Evolutionary conservation across 1,284 basidiomycete species (phyloP).

Genomic region (Heterobasidion annosum): DNA sequence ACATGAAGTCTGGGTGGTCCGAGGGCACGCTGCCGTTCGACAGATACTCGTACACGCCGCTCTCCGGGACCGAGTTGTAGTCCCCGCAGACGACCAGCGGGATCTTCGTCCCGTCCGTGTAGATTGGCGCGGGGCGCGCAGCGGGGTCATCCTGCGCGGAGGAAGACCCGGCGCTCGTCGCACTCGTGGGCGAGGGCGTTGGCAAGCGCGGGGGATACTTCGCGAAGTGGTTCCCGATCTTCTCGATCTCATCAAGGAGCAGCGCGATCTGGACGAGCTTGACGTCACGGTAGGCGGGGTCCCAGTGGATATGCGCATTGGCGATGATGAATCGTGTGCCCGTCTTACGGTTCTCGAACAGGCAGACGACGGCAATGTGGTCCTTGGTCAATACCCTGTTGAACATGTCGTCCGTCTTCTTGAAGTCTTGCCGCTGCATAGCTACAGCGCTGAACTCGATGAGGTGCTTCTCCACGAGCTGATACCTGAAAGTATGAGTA

Average conservation of each 20-base stretch:
- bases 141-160: conserved; percentile 21
- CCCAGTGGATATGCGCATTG: conserved; percentile 94
- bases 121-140: conserved; percentile 52
- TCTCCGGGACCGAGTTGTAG: conserved; percentile 85
- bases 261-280: conserved; percentile 95
- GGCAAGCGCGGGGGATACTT: conserved; percentile 67
- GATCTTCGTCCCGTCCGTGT: conserved; percentile 81
- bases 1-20: conserved; percentile 90
- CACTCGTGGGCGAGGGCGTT: conserved; percentile 12
- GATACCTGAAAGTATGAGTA: conserved; percentile 48
- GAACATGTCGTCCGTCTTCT: conserved; percentile 99
- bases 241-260: conserved; percentile 89
- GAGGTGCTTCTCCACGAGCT: conserved; percentile 89
- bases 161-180: conserved; percentile 1
- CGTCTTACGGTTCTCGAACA: conserved; percentile 82
- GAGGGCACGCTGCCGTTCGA: conserved; percentile 62
- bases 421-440: conserved; percentile 91
- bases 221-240: conserved; percentile 80
- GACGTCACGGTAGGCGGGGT: conserved; percentile 90
- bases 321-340: conserved; percentile 86
- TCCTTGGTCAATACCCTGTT: conserved; percentile 96
- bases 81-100: conserved; percentile 91
- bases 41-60: conserved; percentile 92
- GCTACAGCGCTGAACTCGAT: conserved; percentile 94
- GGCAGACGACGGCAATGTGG: conserved; percentile 84